Evolutionary conservation across 352 stramenopile genomes (phyloP).

Genomic region (Phytophthora pluvialis): DNA sequence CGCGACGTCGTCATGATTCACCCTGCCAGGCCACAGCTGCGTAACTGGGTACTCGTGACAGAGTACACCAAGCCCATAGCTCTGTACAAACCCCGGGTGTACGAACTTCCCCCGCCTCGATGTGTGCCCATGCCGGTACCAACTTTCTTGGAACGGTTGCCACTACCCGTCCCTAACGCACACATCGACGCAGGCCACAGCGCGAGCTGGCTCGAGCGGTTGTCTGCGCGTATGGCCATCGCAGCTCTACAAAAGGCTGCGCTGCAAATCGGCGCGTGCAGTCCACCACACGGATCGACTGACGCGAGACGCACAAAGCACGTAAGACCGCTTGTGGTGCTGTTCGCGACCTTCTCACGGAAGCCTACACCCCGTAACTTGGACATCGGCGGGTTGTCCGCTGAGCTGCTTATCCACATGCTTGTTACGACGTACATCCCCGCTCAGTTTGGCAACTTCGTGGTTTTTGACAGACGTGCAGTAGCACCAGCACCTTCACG

Average conservation of each 20-base stretch:
- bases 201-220: conserved; percentile 72
- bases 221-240: conserved; percentile 56
- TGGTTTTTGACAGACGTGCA: conserved; percentile 81
- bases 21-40: conserved; percentile 56
- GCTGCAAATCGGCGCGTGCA: conserved; percentile 76
- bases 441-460: conserved; percentile 93
- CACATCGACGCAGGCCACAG: conserved; percentile 69
- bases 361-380: conserved; percentile 85
- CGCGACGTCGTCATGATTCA: conserved; percentile 70
- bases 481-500: conserved; percentile 54
- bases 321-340: conserved; percentile 76
- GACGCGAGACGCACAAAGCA: conserved; percentile 81
- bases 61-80: conserved; percentile 66
- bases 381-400: conserved; percentile 83
- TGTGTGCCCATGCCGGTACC: conserved; percentile 90
- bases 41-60: conserved; percentile 72
- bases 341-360: conserved; percentile 91
- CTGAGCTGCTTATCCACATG: conserved; percentile 91
- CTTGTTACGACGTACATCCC: conserved; percentile 93
- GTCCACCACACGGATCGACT: conserved; percentile 56
- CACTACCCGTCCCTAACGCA: conserved; percentile 72
- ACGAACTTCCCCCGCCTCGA: conserved; percentile 78
- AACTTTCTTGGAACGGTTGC: conserved; percentile 75
- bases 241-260: conserved; percentile 62
- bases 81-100: conserved; percentile 85